Conservation (phyloP, 257 asterid genomes). For the Solanum rostratum region DNA sequence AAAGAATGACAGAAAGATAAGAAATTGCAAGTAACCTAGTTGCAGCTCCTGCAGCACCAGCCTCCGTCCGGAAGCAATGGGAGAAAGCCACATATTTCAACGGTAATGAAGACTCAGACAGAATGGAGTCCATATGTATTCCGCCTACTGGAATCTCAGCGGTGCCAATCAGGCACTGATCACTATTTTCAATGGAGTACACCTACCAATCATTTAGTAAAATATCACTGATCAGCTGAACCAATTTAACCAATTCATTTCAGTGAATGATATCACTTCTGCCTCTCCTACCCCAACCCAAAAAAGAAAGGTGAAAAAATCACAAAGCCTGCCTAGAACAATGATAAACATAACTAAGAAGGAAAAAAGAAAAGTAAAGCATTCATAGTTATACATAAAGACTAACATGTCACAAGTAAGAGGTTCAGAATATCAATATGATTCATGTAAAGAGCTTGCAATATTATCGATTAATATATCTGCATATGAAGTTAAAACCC, state of each 20-base stretch:
- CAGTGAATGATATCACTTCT: not conserved
- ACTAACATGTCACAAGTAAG: not conserved
- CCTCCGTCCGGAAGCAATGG: constrained; percentile 97
- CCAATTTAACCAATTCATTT: not conserved
- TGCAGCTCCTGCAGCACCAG: constrained; percentile 96
- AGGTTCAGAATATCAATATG: not conserved
- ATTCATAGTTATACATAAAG: not conserved
- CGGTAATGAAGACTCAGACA: constrained; percentile 67
- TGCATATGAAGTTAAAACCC: not conserved
- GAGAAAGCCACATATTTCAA: constrained; percentile 85
- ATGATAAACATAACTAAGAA: not conserved
- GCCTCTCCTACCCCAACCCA: not conserved
- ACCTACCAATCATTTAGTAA: constrained; percentile 40
- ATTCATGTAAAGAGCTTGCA: not conserved
- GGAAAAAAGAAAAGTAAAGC: not conserved
- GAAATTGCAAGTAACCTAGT: constrained; percentile 43
- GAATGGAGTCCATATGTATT: constrained; percentile 92
- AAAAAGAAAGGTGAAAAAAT: not conserved
- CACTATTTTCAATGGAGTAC: constrained; percentile 84
- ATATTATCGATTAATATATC: not conserved
- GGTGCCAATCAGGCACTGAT: constrained; percentile 95
- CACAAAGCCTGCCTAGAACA: not conserved
- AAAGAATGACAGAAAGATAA: not conserved
- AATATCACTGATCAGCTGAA: not conserved
- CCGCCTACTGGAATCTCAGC: constrained; percentile 99